Conservation (phyloP, 306 rosid genomes). For the Rosa multiflora region DNA sequence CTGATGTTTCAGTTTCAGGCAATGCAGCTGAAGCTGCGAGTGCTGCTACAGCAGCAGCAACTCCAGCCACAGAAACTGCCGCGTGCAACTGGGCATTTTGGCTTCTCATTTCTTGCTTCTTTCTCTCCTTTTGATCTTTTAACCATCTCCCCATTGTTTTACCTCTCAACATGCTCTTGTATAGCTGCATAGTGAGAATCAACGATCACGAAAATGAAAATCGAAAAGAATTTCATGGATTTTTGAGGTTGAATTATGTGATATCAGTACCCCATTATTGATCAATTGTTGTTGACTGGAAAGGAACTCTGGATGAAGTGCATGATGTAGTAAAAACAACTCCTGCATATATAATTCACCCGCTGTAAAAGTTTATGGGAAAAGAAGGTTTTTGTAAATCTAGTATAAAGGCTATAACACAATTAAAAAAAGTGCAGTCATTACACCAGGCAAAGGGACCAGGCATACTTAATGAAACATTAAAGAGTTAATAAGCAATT, state of each 20-base stretch:
- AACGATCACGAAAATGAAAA: background rate
- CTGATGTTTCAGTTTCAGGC: slow-evolving; percentile 47
- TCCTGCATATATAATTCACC: slow-evolving; percentile 47
- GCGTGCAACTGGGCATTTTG: slow-evolving; percentile 94
- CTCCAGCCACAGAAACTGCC: slow-evolving; percentile 90
- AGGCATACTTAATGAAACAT: background rate
- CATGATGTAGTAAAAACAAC: slow-evolving; percentile 73
- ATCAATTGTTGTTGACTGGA: slow-evolving; percentile 69
- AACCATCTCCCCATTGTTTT: slow-evolving; percentile 76
- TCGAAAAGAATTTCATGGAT: background rate
- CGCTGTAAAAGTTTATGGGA: slow-evolving; percentile 17
- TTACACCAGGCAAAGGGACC: background rate
- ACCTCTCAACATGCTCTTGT: slow-evolving; percentile 72
- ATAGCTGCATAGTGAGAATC: slow-evolving; percentile 46
- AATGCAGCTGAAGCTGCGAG: slow-evolving; percentile 63
- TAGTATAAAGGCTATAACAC: background rate
- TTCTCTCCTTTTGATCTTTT: slow-evolving; percentile 94
- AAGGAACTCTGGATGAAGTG: slow-evolving; percentile 79
- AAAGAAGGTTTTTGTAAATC: background rate
- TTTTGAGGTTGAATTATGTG: slow-evolving; percentile 22
- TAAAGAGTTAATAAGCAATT: background rate
- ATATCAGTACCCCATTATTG: slow-evolving; percentile 65
- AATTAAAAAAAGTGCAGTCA: background rate
- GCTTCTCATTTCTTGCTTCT: slow-evolving; percentile 85
- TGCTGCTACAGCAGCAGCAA: slow-evolving; percentile 90